A percentile compares a stretch with the other conserved stretches of the same genome.
Evolutionary conservation across 306 rosid genomes (phyloP).

Genomic region (Dalbergia oliveri): DNA sequence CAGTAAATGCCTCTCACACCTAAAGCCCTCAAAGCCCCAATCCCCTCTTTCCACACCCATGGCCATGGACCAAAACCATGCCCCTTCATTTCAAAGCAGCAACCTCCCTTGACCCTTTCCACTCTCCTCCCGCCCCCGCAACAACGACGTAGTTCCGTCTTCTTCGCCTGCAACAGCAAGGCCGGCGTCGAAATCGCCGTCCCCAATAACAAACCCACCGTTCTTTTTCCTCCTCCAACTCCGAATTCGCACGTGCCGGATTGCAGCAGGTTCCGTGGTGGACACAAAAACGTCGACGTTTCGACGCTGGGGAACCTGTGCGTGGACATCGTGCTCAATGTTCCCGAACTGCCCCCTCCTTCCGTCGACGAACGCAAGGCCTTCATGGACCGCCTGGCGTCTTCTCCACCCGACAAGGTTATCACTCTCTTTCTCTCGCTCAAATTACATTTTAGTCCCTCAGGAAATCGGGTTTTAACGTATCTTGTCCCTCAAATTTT

Average conservation of each 20-base stretch:
- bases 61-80: slow-evolving; percentile 27
- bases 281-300: slow-evolving; percentile 70
- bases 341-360: slow-evolving; percentile 82
- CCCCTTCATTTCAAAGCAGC: slow-evolving; percentile 21
- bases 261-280: background rate
- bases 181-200: slow-evolving; percentile 48
- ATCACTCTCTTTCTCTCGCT: background rate
- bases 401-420: slow-evolving; percentile 89
- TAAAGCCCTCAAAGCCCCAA: slow-evolving; percentile 53
- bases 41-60: slow-evolving; percentile 38
- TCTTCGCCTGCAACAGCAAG: slow-evolving; percentile 45
- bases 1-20: slow-evolving; percentile 68
- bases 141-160: background rate
- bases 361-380: slow-evolving; percentile 63
- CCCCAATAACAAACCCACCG: slow-evolving; percentile 18
- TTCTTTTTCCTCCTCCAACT: background rate
- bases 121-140: background rate
- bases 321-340: slow-evolving; percentile 87
- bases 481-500: too few relatives aligned
- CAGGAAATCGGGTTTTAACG: too few relatives aligned
- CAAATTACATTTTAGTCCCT: background rate
- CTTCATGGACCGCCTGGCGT: slow-evolving; percentile 78
- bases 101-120: background rate
- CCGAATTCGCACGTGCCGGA: background rate
- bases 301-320: slow-evolving; percentile 92